Evolutionary conservation across 2,329 filamentous ascomycete species (phyloP), one percentile per base, ranked within the genome.

Genomic region (Chaetomiaceae sp.): DNA sequence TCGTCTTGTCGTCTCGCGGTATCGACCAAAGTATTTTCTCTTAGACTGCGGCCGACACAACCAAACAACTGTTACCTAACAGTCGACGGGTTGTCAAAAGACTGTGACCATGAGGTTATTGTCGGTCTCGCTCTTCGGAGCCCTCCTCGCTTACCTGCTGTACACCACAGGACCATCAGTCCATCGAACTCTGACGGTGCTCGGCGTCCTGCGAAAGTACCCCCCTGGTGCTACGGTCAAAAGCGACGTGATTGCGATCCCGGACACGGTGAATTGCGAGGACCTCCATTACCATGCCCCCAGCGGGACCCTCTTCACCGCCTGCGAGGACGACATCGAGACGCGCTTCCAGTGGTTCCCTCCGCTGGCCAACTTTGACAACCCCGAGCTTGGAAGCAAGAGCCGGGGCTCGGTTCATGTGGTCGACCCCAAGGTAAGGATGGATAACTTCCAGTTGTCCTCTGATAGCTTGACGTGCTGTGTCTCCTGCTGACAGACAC

Each of bases 231-330:
- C 46, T 6, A 5, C 44, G 9, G 40, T 35, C 21, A 38, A 39
- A 19, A 66, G 68, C 17, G 59, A 70, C 19, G 59, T 77, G 1
- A 57, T 70, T 5, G 54, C 60, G 9, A 77, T 84, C 9, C 62
- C 70, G 0, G 74, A 79, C 54, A 83, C 81, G 0, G 61, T 69
- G 3, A 70, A 78, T 14, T 83, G 81, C 59, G 82, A 85, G 57
- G 81, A 85, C 54, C 42, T 85, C 3, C 79, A 84, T 58, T 72
- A 79, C 49, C 74, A 83, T 54, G 60, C 60, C 1, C 62, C 70
- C 0, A 75, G 72, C 14, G 69, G 73, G 0, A 51, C 72, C 7
- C 62, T 85, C 1, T 84, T 81, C 58, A 74, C 78, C 0, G 79
- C 79, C 0, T 85, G 81, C 55, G 73, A 80, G 39, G 76, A 75